These are phyloP conservation scores for Daldinia eschscholtzii DNA, from an alignment of 2,329 filamentous ascomycete species.

Conservation along the genomic window DNA sequence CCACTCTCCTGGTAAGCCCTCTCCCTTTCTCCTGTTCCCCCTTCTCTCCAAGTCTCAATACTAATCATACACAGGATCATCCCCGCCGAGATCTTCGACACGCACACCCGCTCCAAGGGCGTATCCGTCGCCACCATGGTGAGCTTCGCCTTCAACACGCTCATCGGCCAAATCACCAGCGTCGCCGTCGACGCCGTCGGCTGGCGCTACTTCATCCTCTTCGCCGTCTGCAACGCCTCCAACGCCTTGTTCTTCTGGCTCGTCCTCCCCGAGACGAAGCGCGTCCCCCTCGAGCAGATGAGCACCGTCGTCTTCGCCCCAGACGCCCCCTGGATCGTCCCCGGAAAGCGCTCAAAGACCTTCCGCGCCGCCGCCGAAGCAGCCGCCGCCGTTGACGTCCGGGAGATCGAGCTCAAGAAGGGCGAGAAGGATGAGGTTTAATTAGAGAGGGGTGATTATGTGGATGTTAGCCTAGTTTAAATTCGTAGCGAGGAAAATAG, in stretches of 20 bases:
- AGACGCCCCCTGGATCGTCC: slow-evolving; percentile 72
- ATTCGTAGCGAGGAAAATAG: neutral
- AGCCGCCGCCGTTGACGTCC: slow-evolving; percentile 2
- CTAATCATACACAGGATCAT: slow-evolving; percentile 59
- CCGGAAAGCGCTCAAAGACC: slow-evolving; percentile 65
- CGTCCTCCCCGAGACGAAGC: slow-evolving; percentile 73
- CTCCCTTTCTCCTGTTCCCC: neutral
- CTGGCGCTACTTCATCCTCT: slow-evolving; percentile 71
- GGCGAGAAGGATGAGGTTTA: neutral
- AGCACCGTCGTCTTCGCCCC: slow-evolving; percentile 68
- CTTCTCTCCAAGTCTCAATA: neutral
- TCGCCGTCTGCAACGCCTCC: slow-evolving; percentile 72
- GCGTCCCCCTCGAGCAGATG: slow-evolving; percentile 75
- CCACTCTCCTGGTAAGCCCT: slow-evolving; percentile 64
- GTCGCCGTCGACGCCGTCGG: slow-evolving; percentile 66
- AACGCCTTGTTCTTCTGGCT: slow-evolving; percentile 67
- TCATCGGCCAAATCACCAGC: slow-evolving; percentile 55
- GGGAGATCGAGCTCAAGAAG: slow-evolving; percentile 14
- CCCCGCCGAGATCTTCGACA: slow-evolving; percentile 82
- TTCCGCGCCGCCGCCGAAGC: slow-evolving; percentile 51
- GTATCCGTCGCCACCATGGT: slow-evolving; percentile 81
- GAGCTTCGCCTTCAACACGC: slow-evolving; percentile 79
- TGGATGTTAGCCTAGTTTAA: neutral
- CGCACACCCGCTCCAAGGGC: slow-evolving; percentile 78
- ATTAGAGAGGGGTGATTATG: neutral